Evolutionary conservation across 257 asterid species (phyloP).

Genomic region (Nicotiana benthamiana): DNA sequence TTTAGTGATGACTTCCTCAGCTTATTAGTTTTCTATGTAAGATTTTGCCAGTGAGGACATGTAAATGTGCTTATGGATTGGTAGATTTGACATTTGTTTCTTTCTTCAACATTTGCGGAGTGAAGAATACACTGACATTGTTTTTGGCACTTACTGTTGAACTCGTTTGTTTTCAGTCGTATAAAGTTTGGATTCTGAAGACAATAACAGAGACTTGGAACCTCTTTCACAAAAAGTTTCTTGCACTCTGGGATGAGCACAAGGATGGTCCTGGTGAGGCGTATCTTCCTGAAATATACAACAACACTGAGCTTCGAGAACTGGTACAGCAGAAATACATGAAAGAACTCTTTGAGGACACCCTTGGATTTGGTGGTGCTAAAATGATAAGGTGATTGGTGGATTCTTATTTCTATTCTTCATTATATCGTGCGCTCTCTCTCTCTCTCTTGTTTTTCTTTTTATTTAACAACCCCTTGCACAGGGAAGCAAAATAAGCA

Average conservation of each 20-base stretch:
- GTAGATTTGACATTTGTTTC: not conserved
- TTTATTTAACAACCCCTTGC: not conserved
- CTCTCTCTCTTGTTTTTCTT: not conserved
- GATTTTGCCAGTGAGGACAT: not conserved
- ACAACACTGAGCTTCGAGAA: conserved; percentile 50
- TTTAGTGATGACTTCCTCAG: conserved; percentile 23
- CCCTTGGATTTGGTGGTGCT: conserved; percentile 94
- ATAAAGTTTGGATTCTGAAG: conserved; percentile 75
- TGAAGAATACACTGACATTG: not conserved
- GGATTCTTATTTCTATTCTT: not conserved
- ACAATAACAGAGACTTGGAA: conserved; percentile 85
- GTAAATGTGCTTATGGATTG: not conserved
- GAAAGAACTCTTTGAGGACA: conserved; percentile 72
- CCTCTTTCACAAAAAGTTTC: conserved; percentile 65
- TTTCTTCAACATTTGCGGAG: not conserved
- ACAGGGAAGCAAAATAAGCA: too few relatives aligned
- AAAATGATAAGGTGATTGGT: conserved; percentile 78
- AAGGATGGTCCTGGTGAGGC: conserved; percentile 94
- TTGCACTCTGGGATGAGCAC: conserved; percentile 84
- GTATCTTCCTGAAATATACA: conserved; percentile 76
- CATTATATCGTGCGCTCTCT: not conserved
- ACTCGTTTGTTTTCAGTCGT: conserved; percentile 33
- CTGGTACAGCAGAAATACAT: conserved; percentile 55
- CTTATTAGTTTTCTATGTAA: not conserved
- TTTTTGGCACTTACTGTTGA: not conserved